Evolutionary conservation across 306 rosid species (phyloP).

Genomic region (Styphnolobium japonicum): DNA sequence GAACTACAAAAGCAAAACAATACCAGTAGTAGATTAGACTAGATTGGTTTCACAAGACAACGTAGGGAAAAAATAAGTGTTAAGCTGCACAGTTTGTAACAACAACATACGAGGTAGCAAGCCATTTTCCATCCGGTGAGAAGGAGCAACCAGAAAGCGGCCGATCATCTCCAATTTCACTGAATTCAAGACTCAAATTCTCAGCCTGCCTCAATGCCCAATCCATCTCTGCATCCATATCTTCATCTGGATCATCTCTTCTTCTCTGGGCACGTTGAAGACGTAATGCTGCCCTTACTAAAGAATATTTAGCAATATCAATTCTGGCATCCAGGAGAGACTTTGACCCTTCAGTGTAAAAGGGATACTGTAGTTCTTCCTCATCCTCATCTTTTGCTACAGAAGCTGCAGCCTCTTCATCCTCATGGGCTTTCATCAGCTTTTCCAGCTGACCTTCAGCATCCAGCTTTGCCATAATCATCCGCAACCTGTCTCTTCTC

Average conservation of each 20-base stretch:
- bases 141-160: conserved; percentile 92
- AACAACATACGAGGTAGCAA: conserved; percentile 71
- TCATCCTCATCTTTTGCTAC: conserved; percentile 59
- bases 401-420: conserved; percentile 78
- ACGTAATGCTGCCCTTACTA: conserved; percentile 60
- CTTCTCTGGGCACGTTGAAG: conserved; percentile 77
- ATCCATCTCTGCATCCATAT: conserved; percentile 74
- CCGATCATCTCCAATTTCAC: conserved; percentile 96
- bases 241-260: conserved; percentile 95
- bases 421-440: conserved; percentile 85
- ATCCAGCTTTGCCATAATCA: conserved; percentile 76
- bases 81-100: not conserved
- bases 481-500: conserved; percentile 78
- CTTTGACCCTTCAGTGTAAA: conserved; percentile 80
- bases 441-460: conserved; percentile 82
- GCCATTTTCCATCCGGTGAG: conserved; percentile 66
- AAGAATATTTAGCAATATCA: conserved; percentile 69
- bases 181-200: conserved; percentile 68
- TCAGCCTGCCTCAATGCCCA: conserved; percentile 79
- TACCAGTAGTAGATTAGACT: not conserved
- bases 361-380: conserved; percentile 78
- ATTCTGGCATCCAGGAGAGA: conserved; percentile 70
- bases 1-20: conserved; percentile 55
- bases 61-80: not conserved
- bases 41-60: conserved; percentile 15